Percentiles rank a stretch among this genome's conserved stretches.
phyloP scores from a whole-genome alignment of 306 rosid genomes.

The Fragaria nilgerrensis region DNA sequence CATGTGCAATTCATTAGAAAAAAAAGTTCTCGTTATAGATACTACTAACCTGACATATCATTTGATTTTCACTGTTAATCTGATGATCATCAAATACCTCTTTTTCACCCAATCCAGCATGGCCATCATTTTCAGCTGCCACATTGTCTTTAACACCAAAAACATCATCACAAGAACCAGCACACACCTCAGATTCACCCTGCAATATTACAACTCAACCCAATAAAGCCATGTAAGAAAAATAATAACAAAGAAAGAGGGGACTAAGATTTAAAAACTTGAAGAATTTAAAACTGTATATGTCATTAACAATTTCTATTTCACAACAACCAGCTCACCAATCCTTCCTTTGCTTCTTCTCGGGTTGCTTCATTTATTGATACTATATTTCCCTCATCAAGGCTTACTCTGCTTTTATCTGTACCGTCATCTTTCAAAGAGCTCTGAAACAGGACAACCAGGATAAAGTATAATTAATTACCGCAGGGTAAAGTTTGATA shows the following conservation, averaged over 20 bases:
- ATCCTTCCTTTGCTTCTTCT: constrained; percentile 4
- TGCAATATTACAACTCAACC: background rate
- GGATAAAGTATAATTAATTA: background rate
- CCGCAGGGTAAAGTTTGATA: background rate
- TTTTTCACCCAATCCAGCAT: constrained; percentile 12
- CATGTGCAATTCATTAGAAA: background rate
- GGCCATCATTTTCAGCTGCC: background rate
- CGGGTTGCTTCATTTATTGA: background rate
- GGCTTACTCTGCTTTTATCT: background rate
- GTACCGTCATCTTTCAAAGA: background rate
- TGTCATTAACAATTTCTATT: no score
- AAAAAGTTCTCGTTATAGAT: background rate
- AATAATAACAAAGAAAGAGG: background rate
- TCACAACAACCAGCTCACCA: background rate
- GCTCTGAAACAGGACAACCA: constrained; percentile 1
- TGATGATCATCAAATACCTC: constrained; percentile 10
- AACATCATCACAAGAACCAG: background rate
- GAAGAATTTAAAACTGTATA: background rate
- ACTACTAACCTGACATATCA: constrained; percentile 19
- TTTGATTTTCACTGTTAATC: constrained; percentile 9
- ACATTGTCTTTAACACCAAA: constrained; percentile 3
- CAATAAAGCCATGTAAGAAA: background rate
- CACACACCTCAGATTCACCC: background rate
- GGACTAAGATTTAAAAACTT: background rate
- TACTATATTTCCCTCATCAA: background rate